These are phyloP conservation scores for Thermochaetoides dissita DNA, from an alignment of 2,329 filamentous ascomycete genomes.

Conservation along the genomic window DNA sequence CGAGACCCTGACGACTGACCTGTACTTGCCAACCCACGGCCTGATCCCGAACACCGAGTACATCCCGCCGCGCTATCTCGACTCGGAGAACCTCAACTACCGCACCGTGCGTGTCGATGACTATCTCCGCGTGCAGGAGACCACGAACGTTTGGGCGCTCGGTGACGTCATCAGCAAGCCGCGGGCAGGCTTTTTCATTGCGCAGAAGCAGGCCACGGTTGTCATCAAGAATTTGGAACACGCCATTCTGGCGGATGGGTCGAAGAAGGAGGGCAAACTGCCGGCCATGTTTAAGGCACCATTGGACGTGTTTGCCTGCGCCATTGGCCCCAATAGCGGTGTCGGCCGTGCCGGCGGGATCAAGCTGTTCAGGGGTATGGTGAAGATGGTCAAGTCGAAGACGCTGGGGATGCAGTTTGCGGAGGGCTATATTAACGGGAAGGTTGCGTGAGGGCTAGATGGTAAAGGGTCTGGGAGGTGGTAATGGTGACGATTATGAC, in stretches of 20 bases:
- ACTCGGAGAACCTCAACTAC: constrained; percentile 18
- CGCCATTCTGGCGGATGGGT: no score
- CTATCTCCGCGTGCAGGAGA: constrained; percentile 31
- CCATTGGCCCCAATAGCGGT: constrained; percentile 36
- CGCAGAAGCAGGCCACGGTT: constrained; percentile 38
- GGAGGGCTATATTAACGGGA: constrained; percentile 33
- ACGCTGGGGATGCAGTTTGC: constrained; percentile 33
- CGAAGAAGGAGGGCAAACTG: constrained; percentile 4
- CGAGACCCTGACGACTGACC: constrained; percentile 35
- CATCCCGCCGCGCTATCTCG: constrained; percentile 30
- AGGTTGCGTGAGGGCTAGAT: constrained; percentile 25
- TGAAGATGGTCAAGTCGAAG: constrained; percentile 38
- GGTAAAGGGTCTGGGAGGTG: not conserved
- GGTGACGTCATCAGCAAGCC: constrained; percentile 40
- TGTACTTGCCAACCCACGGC: constrained; percentile 38
- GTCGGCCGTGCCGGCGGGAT: constrained; percentile 33
- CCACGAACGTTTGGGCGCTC: constrained; percentile 35
- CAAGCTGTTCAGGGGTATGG: constrained; percentile 35
- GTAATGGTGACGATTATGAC: not conserved
- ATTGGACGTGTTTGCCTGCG: constrained; percentile 34
- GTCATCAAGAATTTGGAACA: constrained; percentile 38
- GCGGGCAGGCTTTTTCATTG: constrained; percentile 28
- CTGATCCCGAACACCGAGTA: constrained; percentile 41
- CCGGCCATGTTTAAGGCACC: constrained; percentile 33
- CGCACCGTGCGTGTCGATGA: constrained; percentile 37